Evolutionary conservation across 495 filamentous ascomycete genomes (phyloP).

Genomic region (Aspergillus haitiensis): DNA sequence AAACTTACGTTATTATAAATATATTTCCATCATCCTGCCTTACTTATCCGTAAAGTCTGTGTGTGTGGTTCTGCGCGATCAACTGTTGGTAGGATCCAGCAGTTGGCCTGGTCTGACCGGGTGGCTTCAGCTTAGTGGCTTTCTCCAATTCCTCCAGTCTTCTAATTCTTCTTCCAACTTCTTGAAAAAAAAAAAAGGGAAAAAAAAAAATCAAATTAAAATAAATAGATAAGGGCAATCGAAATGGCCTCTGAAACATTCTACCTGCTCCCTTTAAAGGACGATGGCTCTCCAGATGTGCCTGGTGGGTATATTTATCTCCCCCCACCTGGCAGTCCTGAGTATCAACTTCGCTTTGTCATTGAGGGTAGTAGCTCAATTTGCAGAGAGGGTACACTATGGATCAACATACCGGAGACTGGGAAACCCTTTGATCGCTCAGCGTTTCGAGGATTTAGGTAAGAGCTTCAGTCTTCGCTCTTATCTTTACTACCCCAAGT

Average conservation of each 20-base stretch:
- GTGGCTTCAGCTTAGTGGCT: background rate
- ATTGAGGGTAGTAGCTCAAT: slow-evolving; percentile 97
- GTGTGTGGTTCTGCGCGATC: background rate
- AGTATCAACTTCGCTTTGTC: slow-evolving; percentile 81
- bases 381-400: slow-evolving; percentile 87
- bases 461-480: slow-evolving; percentile 23
- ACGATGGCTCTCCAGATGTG: slow-evolving; percentile 89
- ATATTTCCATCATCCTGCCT: too few relatives aligned
- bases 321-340: slow-evolving; percentile 66
- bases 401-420: slow-evolving; percentile 87
- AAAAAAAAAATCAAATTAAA: too few relatives aligned
- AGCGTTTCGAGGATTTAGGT: slow-evolving; percentile 85
- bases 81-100: background rate
- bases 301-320: slow-evolving; percentile 89
- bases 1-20: background rate
- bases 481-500: slow-evolving; percentile 8
- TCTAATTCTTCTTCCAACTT: background rate
- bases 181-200: background rate
- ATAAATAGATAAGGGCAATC: too few relatives aligned
- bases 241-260: slow-evolving; percentile 53
- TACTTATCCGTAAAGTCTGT: background rate
- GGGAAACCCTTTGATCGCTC: slow-evolving; percentile 72
- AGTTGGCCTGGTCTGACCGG: background rate
- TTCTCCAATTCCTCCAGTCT: background rate
- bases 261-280: slow-evolving; percentile 85